Evolutionary conservation across 306 rosid species (phyloP).

Genomic region (Prunus padus): DNA sequence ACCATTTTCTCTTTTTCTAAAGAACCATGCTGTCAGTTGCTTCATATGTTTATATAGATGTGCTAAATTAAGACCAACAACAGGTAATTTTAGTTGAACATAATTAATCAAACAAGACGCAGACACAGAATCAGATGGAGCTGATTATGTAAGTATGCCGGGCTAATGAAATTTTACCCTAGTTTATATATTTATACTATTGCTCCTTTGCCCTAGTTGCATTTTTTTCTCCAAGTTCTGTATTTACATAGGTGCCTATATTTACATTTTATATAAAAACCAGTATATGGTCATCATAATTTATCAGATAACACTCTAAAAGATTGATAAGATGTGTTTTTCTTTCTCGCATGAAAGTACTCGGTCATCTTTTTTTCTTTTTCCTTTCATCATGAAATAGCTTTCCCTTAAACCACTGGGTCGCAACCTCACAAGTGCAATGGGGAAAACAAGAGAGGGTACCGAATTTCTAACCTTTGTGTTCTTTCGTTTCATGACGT

Average conservation of each 20-base stretch:
- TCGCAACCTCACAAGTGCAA: not conserved
- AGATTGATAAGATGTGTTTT: not conserved
- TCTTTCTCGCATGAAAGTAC: not conserved
- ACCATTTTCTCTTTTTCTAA: not conserved
- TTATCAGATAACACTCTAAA: too few species aligned
- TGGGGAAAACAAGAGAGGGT: not conserved
- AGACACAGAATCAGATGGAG: not conserved
- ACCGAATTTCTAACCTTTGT: not conserved
- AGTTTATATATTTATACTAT: too few species aligned
- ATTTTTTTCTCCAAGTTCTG: too few species aligned
- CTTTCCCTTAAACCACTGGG: not conserved
- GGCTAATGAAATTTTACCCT: too few species aligned
- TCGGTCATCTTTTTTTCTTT: not conserved
- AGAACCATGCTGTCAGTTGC: not conserved
- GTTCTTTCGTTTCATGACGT: not conserved
- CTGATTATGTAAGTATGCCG: not conserved
- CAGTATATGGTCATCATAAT: too few species aligned
- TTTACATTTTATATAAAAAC: too few species aligned
- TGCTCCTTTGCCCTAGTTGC: too few species aligned
- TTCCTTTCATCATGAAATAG: not conserved
- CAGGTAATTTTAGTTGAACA: not conserved
- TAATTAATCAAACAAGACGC: not conserved
- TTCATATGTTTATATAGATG: not conserved
- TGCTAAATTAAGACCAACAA: not conserved
- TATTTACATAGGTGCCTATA: too few species aligned